phyloP scores from a whole-genome alignment of 2,329 filamentous ascomycete species.

The Diaporthe aspalathi region DNA sequence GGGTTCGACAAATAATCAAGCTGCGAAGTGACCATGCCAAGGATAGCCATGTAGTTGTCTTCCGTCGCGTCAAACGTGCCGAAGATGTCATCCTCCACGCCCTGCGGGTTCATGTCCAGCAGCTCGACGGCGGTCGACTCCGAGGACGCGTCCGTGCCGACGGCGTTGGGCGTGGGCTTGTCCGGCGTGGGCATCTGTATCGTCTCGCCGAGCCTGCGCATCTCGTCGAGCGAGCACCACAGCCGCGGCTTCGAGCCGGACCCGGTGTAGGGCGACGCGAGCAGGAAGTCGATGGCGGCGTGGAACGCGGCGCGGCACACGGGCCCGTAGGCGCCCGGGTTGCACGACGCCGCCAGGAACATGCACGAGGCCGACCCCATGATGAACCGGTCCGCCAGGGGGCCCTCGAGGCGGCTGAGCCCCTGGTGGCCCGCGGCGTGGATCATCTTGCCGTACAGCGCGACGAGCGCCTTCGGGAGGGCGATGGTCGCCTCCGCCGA shows the following conservation, averaged over 20 bases:
- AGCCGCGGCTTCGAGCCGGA: background rate
- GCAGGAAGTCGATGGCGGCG: background rate
- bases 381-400: conserved; percentile 2
- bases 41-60: conserved; percentile 12
- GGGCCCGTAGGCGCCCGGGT: background rate
- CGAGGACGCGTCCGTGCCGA: conserved; percentile 1
- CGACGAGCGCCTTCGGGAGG: conserved; percentile 3
- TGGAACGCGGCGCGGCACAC: conserved; percentile 4
- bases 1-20: conserved; percentile 15
- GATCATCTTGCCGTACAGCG: background rate
- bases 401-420: background rate
- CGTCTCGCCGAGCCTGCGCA: background rate
- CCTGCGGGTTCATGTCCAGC: background rate
- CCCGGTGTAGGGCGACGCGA: background rate
- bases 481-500: background rate
- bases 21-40: background rate
- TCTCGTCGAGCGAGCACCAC: conserved; percentile 12
- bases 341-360: conserved; percentile 1
- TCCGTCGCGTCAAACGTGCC: conserved; percentile 7
- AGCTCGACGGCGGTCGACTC: conserved; percentile 1
- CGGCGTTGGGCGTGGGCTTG: background rate
- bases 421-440: background rate
- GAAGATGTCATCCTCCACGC: conserved; percentile 11
- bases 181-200: conserved; percentile 17
- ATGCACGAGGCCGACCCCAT: conserved; percentile 10